phyloP scores from a whole-genome alignment of 306 rosid species.

The Coriaria nepalensis region DNA sequence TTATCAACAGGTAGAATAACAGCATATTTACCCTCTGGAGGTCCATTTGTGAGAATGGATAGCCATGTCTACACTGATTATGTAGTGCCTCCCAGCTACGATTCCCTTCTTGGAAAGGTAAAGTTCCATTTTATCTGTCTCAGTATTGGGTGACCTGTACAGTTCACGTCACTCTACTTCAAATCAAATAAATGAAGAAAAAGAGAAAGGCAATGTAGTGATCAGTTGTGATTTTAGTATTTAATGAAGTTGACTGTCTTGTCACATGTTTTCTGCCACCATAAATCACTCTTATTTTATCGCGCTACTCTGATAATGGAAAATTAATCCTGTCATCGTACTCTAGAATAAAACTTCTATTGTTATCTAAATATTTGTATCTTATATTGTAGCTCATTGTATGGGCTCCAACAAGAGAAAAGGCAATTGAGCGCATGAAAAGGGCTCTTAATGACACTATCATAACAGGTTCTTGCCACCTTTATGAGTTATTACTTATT shows the following conservation, averaged over 20 bases:
- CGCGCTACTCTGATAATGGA: too few relatives aligned
- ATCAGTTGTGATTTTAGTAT: too few relatives aligned
- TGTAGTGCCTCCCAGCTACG: slow-evolving; percentile 97
- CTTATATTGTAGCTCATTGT: slow-evolving; percentile 59
- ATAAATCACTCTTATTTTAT: too few relatives aligned
- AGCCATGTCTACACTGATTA: slow-evolving; percentile 94
- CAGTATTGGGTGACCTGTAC: background rate
- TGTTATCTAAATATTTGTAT: background rate
- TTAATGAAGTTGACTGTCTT: too few relatives aligned
- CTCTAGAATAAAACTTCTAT: too few relatives aligned
- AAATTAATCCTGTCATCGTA: too few relatives aligned
- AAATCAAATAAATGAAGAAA: too few relatives aligned
- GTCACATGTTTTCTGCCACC: too few relatives aligned
- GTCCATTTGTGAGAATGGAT: slow-evolving; percentile 99
- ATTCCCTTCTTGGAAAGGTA: slow-evolving; percentile 94
- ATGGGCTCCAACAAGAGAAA: slow-evolving; percentile 99
- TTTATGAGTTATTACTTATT: slow-evolving; percentile 10
- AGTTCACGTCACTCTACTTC: background rate
- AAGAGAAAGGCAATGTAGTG: too few relatives aligned
- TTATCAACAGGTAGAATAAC: slow-evolving; percentile 79
- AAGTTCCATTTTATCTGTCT: slow-evolving; percentile 10
- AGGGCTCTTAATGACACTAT: slow-evolving; percentile 93
- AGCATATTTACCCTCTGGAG: slow-evolving; percentile 91
- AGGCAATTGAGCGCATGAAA: slow-evolving; percentile 95
- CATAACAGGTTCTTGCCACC: slow-evolving; percentile 52